Percentiles rank a stretch among this genome's conserved stretches.
Conservation (phyloP, 2,329 filamentous ascomycete genomes). For the Botrytis fragariae region DNA sequence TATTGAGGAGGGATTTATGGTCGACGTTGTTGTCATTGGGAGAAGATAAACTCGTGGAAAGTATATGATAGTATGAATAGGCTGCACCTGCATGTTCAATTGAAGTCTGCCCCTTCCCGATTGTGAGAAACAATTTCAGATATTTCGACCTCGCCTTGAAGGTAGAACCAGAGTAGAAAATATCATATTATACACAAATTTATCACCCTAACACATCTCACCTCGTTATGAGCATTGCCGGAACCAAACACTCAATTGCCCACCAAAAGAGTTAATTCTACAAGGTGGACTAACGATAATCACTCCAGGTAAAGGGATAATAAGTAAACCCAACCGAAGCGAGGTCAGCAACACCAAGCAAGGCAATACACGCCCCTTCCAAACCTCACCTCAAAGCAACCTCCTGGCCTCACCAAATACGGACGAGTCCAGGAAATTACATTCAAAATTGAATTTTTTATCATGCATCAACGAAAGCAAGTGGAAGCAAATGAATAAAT, state of each 20-base stretch:
- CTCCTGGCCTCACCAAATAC: slow-evolving; percentile 9
- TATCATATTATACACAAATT: not conserved
- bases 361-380: not conserved
- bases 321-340: not conserved
- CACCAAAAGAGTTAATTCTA: not conserved
- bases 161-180: not conserved
- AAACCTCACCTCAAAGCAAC: not conserved
- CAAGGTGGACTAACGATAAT: not conserved
- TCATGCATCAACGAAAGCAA: not conserved
- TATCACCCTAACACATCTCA: not conserved
- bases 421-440: not conserved
- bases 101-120: not conserved
- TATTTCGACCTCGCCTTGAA: not conserved
- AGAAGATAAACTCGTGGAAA: not conserved
- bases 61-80: not conserved
- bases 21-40: not conserved
- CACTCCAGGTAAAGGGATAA: not conserved
- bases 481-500: not conserved
- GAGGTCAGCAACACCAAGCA: slow-evolving; percentile 7
- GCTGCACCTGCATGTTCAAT: not conserved
- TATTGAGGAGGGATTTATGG: not conserved
- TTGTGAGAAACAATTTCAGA: not conserved
- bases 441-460: not conserved
- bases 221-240: not conserved
- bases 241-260: not conserved